Evolutionary conservation across 768 basidiomycete species (phyloP), one percentile per base, ranked within the genome.

Genomic region (Leccinum boreale): DNA sequence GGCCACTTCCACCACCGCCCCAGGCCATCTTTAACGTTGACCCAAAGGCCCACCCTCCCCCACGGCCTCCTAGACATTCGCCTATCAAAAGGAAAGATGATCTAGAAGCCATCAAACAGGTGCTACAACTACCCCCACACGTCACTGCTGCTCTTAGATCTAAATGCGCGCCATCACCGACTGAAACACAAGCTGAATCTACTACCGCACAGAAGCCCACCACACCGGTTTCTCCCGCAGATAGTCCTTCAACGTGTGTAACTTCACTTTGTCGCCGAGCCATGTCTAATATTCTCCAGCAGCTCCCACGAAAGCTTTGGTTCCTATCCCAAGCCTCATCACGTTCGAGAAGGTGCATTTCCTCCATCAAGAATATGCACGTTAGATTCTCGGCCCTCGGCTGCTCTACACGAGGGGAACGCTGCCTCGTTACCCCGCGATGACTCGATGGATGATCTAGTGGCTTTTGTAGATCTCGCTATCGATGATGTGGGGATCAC

Each of bases 1-100:
- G 87, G 4, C 89, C 89, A 49, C 77, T 88, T 58, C 88, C 89
- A 28, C 82, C 83, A 31, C 88, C 87, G 9, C 87, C 89, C 3
- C 77, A 84, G 57, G 79, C 85, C 19, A 70, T 77, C 56, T 79
- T 84, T 55, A 75, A 74, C 57, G 77, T 84, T 31, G 75, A 79
- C 50, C 74, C 75, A 12, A 76, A 69, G 50, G 73, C 79, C 9
- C 77, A 81, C 11, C 84, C 85, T 23, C 73, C 78, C 3, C 85
- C 86, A 58, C 82, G 84, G 39, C 85, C 85, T 33, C 84, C 87
- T 44, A 75, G 85, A 5, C 78, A 83, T 62, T 85, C 85, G 12
- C 85, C 86, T 23, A 58, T 81, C 19, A 80, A 76, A 52, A 70
- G 67, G 48, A 74, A 70, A 62, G 72, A 76, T 49, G 84, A 87